These are phyloP conservation scores for Phytophthora fragariaefolia DNA, from an alignment of 352 stramenopile genomes.

Conservation along the genomic window DNA sequence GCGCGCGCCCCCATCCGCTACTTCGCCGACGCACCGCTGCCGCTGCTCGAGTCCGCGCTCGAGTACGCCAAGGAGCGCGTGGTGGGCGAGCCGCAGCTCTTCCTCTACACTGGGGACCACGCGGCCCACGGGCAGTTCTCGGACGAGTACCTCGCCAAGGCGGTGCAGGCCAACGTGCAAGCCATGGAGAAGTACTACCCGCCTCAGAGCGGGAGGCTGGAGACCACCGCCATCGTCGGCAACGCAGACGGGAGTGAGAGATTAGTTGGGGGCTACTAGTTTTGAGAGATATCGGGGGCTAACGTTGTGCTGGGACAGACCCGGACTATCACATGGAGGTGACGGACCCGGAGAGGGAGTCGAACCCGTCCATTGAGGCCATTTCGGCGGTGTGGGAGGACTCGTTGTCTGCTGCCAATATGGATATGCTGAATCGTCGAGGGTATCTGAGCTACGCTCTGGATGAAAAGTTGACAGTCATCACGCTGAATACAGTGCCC, in stretches of 20 bases:
- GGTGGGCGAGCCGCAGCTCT: conserved; percentile 62
- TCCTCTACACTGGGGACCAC: conserved; percentile 87
- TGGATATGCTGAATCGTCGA: conserved; percentile 65
- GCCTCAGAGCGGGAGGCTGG: conserved; percentile 29
- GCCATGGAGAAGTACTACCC: conserved; percentile 78
- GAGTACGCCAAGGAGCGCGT: conserved; percentile 64
- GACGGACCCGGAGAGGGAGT: conserved; percentile 56
- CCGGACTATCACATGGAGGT: conserved; percentile 88
- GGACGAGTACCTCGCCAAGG: conserved; percentile 65
- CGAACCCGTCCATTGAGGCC: conserved; percentile 71
- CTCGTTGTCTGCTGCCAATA: conserved; percentile 62
- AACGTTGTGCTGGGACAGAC: conserved; percentile 43
- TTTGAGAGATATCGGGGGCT: neutral
- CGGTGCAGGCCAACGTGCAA: conserved; percentile 70
- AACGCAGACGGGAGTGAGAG: conserved; percentile 79
- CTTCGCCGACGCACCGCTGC: conserved; percentile 56
- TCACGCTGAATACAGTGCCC: conserved; percentile 87
- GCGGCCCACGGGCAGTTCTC: conserved; percentile 67
- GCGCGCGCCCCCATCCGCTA: conserved; percentile 54
- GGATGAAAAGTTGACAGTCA: conserved; percentile 65
- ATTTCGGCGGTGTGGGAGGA: conserved; percentile 67
- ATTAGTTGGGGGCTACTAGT: neutral
- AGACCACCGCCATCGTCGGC: conserved; percentile 81
- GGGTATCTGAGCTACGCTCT: conserved; percentile 76
- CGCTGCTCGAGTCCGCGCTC: conserved; percentile 75